A percentile compares a stretch with the other conserved stretches of the same genome.
Evolutionary conservation across 495 filamentous ascomycete species (phyloP).

Genomic region (Bombardia bombarda): DNA sequence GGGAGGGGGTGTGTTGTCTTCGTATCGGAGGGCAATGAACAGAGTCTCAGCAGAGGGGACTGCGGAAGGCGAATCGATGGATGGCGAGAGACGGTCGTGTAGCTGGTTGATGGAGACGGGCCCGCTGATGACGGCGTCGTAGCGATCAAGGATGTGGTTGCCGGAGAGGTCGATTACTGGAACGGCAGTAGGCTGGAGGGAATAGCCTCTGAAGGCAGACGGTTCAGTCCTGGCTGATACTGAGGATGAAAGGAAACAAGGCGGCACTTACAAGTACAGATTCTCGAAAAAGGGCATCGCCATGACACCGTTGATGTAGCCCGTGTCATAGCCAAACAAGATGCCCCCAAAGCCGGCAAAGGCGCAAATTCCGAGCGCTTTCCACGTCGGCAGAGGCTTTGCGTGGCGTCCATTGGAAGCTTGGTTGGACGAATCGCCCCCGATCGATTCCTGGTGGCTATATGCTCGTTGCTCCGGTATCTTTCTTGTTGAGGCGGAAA

Average conservation of each 20-base stretch:
- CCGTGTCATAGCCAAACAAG: constrained; percentile 51
- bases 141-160: not conserved
- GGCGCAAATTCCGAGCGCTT: not conserved
- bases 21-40: constrained; percentile 15
- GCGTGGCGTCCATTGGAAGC: not conserved
- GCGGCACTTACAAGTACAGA: constrained; percentile 4
- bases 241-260: too few species aligned
- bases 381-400: too few species aligned
- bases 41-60: not conserved
- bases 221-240: too few species aligned
- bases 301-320: constrained; percentile 32
- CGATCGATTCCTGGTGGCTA: not conserved
- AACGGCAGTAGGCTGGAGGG: not conserved
- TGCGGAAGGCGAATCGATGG: not conserved
- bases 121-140: not conserved
- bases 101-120: constrained; percentile 29
- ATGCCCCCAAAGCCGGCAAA: constrained; percentile 56
- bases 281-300: constrained; percentile 36
- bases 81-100: not conserved
- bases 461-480: not conserved
- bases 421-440: not conserved
- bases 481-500: too few species aligned
- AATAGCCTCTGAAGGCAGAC: too few species aligned
- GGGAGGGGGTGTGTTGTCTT: constrained; percentile 21
- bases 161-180: not conserved